Conservation (phyloP, 768 basidiomycete species). For the Lentinula lateritia region DNA sequence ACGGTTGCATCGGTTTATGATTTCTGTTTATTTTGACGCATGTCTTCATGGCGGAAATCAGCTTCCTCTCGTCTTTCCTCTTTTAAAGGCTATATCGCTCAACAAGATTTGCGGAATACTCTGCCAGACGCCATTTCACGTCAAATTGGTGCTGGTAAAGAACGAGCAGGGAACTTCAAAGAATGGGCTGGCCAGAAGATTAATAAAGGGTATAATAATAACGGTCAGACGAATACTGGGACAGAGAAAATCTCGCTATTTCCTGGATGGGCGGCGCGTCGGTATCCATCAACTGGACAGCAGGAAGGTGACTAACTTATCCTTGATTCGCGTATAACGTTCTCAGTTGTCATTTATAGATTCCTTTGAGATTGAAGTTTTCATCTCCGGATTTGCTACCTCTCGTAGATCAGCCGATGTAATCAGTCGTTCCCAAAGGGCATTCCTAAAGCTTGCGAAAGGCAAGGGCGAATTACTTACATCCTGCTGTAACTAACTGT, state of each 20-base stretch:
- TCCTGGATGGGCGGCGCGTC: slow-evolving; percentile 74
- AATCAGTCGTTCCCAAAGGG: slow-evolving; percentile 67
- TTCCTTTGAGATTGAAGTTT: slow-evolving; percentile 67
- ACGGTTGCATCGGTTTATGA: background rate
- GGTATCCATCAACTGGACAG: background rate
- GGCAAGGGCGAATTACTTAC: slow-evolving; percentile 30
- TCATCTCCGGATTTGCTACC: slow-evolving; percentile 73
- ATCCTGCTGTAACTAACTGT: background rate
- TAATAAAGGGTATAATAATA: slow-evolving; percentile 14
- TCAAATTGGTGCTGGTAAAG: slow-evolving; percentile 16
- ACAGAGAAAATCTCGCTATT: slow-evolving; percentile 45
- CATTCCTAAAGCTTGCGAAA: slow-evolving; percentile 75
- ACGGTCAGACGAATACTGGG: slow-evolving; percentile 19
- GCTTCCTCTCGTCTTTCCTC: slow-evolving; percentile 27
- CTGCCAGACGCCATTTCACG: slow-evolving; percentile 15
- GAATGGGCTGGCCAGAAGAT: slow-evolving; percentile 64
- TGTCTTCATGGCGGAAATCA: slow-evolving; percentile 21
- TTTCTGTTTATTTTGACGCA: background rate
- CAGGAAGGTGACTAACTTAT: background rate
- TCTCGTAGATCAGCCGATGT: slow-evolving; percentile 52
- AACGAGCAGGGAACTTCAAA: slow-evolving; percentile 41
- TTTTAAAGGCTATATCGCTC: slow-evolving; percentile 46
- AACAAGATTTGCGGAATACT: slow-evolving; percentile 24
- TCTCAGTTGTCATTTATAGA: slow-evolving; percentile 21
- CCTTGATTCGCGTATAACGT: background rate